Evolutionary conservation across 1,284 basidiomycete species (phyloP), one percentile per base, ranked within the genome.

Genomic region (Sanghuangporus weigelae): DNA sequence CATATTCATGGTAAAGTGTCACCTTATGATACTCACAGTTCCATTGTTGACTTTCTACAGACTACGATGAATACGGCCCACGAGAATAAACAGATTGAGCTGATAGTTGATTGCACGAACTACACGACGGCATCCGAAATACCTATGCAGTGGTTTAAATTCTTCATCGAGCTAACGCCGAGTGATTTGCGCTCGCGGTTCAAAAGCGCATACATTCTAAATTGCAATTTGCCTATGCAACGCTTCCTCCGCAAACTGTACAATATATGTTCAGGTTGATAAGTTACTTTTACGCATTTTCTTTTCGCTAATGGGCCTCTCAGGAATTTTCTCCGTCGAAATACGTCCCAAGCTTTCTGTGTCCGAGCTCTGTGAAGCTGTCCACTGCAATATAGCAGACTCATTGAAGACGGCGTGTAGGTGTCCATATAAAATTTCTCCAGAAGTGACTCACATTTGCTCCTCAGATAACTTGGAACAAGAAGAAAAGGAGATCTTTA

Each of bases 91-190:
- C 67, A 74, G 12, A 93, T 90, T 71, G 89, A 94, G 63, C 76
- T 96, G 36, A 83, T 96, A 68, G 74, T 95, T 56, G 94, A 95
- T 71, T 90, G 90, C 73, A 95, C 93, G 26, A 85, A 83, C 21
- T 94, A 94, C 72, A 83, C 86, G 1, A 78, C 89, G 6, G 80
- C 84, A 4, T 92, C 88, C 0, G 92, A 95, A 73, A 78, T 94
- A 14, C 93, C 93, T 0, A 77, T 91, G 10, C 85, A 90, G 66
- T 95, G 91, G 90, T 73, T 94, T 57, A 93, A 90, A 71, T 87
- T 86, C 63, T 89, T 87, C 53, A 81, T 89, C 7, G 92, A 95
- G 71, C 79, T 94, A 53, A 85, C 92, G 67, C 93, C 93, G 7
- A 73, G 74, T 40, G 88, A 92, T 67, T 79, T 92, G 62, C 80